Conservation (phyloP, 345 rosid genomes). For the Syzygium aromaticum region DNA sequence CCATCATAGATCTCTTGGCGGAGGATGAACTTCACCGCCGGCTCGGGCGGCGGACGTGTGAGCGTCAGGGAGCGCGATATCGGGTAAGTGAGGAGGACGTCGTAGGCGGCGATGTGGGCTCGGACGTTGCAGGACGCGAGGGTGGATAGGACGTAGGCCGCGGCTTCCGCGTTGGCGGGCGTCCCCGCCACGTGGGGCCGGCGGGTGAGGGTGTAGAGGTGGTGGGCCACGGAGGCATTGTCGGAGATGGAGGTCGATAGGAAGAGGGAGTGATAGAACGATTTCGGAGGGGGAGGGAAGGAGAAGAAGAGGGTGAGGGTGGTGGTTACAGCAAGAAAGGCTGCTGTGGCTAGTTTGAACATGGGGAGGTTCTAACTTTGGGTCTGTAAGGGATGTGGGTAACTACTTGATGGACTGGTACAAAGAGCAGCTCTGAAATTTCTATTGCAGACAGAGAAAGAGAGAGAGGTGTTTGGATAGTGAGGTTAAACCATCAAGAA, state of each 20-base stretch:
- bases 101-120: constrained; percentile 41
- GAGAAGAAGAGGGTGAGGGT: constrained; percentile 25
- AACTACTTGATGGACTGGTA: not conserved
- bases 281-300: constrained; percentile 29
- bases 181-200: constrained; percentile 81
- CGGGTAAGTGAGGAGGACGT: constrained; percentile 63
- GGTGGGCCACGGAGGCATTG: constrained; percentile 47
- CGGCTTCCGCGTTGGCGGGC: constrained; percentile 64
- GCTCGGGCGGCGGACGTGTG: constrained; percentile 11
- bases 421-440: not conserved
- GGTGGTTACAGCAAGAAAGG: constrained; percentile 28
- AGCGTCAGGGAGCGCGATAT: constrained; percentile 46
- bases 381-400: not conserved
- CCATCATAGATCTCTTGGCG: constrained; percentile 45
- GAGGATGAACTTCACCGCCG: constrained; percentile 29
- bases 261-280: constrained; percentile 48
- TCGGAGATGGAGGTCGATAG: constrained; percentile 43
- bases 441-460: not conserved
- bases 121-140: constrained; percentile 32
- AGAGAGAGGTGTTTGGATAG: not conserved
- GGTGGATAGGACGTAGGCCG: constrained; percentile 43
- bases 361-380: not conserved
- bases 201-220: constrained; percentile 68
- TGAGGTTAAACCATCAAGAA: no score
- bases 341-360: constrained; percentile 19